Conservation (phyloP, 345 rosid species). For the Cochlearia excelsa region DNA sequence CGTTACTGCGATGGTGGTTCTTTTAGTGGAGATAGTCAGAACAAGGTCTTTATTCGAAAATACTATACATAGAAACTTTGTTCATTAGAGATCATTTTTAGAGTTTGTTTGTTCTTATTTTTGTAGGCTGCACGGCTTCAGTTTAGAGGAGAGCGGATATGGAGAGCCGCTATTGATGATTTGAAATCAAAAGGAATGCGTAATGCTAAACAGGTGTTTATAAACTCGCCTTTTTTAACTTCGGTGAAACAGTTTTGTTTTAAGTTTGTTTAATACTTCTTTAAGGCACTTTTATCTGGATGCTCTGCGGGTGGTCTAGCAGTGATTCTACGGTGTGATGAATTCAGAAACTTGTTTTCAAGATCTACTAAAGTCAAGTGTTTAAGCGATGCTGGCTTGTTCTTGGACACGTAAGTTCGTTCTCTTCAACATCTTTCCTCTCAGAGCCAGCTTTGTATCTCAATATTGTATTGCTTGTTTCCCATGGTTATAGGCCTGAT, state of each 20-base stretch:
- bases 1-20: slow-evolving; percentile 99
- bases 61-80: not conserved
- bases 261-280: slow-evolving; percentile 2
- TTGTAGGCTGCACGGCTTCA: slow-evolving; percentile 51
- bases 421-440: not conserved
- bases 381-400: slow-evolving; percentile 93
- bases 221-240: not conserved
- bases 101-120: slow-evolving; percentile 4
- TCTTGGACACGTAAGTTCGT: slow-evolving; percentile 74
- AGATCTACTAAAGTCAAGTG: slow-evolving; percentile 69
- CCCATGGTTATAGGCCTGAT: slow-evolving; percentile 51
- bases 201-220: slow-evolving; percentile 56
- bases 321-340: slow-evolving; percentile 78
- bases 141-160: slow-evolving; percentile 88
- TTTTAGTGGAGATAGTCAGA: slow-evolving; percentile 68
- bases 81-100: slow-evolving; percentile 6
- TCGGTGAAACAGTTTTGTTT: not conserved
- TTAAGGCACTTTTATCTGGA: slow-evolving; percentile 89
- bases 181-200: slow-evolving; percentile 80
- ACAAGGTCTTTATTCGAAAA: slow-evolving; percentile 43
- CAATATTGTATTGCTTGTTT: slow-evolving; percentile 19
- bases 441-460: not conserved
- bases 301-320: slow-evolving; percentile 98
- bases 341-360: slow-evolving; percentile 69
- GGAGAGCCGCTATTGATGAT: slow-evolving; percentile 86